Evolutionary conservation across 805 yeast species (phyloP).

Genomic region (Candida nanaspora): DNA sequence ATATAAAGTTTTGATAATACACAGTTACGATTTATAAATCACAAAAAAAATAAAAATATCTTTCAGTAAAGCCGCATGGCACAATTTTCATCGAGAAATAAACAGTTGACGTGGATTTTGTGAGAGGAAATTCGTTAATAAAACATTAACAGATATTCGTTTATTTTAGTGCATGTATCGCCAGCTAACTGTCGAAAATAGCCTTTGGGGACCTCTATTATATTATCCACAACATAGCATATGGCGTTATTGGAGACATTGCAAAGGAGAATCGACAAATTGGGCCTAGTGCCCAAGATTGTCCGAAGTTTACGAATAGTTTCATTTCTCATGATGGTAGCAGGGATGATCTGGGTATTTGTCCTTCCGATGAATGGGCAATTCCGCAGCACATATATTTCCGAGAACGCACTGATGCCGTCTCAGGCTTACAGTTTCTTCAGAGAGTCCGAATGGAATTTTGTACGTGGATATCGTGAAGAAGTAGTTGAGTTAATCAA

Average conservation of each 20-base stretch:
- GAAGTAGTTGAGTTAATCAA: slow-evolving; percentile 29
- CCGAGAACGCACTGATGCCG: slow-evolving; percentile 96
- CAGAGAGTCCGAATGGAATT: slow-evolving; percentile 91
- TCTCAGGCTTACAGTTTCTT: slow-evolving; percentile 90
- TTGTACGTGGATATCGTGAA: slow-evolving; percentile 75
- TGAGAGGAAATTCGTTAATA: no score
- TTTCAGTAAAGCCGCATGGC: no score
- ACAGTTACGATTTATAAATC: no score
- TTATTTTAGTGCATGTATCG: no score
- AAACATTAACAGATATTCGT: no score
- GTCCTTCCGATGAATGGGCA: slow-evolving; percentile 76
- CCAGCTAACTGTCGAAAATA: no score
- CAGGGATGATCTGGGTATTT: slow-evolving; percentile 53
- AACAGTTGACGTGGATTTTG: no score
- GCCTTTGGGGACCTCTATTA: no score
- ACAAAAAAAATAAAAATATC: no score
- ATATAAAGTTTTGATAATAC: no score
- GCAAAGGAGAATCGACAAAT: slow-evolving; percentile 34
- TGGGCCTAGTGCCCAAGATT: slow-evolving; percentile 41
- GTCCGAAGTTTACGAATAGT: slow-evolving; percentile 35
- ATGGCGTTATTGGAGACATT: slow-evolving; percentile 43
- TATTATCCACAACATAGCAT: no score
- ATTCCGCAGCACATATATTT: slow-evolving; percentile 74
- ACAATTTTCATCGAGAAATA: no score
- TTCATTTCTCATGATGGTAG: slow-evolving; percentile 32